Percentiles rank a stretch among this genome's conserved stretches.
Evolutionary conservation across 164 flowering plant species (phyloP).

Genomic region (Piper betle): DNA sequence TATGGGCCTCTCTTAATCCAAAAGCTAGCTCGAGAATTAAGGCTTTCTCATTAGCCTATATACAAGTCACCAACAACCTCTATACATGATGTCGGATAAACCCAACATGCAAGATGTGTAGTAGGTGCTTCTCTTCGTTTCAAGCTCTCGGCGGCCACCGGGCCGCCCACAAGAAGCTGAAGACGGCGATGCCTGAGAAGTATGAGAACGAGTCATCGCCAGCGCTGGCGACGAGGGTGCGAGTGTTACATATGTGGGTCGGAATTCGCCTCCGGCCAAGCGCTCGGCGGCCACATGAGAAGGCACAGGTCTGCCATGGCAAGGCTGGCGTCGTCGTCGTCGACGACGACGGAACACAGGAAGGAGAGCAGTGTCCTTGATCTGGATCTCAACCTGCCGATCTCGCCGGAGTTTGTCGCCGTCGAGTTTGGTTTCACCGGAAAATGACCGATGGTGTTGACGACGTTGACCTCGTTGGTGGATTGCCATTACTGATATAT

Average conservation of each 20-base stretch:
- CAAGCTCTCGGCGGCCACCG: conserved; percentile 40
- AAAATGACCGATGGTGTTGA: conserved; percentile 29
- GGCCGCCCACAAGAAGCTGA: too few species aligned
- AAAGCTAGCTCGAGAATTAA: too few species aligned
- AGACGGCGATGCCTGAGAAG: conserved; percentile 29
- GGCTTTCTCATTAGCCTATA: too few species aligned
- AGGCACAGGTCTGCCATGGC: conserved; percentile 29
- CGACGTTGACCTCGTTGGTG: conserved; percentile 43
- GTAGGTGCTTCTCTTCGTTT: conserved; percentile 39
- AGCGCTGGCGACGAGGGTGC: conserved; percentile 15
- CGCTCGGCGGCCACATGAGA: conserved; percentile 82
- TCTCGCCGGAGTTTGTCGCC: conserved; percentile 56
- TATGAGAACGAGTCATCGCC: conserved; percentile 2
- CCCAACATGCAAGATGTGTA: conserved; percentile 53
- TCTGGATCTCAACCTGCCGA: conserved; percentile 79
- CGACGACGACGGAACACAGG: conserved; percentile 2
- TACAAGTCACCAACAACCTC: too few species aligned
- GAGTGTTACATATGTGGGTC: conserved; percentile 76
- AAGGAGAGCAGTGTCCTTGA: conserved; percentile 19
- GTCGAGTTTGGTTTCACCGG: conserved; percentile 22
- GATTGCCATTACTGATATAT: conserved; percentile 48
- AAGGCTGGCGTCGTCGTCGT: conserved; percentile 1
- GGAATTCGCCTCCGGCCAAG: conserved; percentile 76
- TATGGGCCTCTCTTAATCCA: too few species aligned
- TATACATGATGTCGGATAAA: too few species aligned